phyloP scores from a whole-genome alignment of 2,329 filamentous ascomycete genomes.

The Colletotrichum siamense region DNA sequence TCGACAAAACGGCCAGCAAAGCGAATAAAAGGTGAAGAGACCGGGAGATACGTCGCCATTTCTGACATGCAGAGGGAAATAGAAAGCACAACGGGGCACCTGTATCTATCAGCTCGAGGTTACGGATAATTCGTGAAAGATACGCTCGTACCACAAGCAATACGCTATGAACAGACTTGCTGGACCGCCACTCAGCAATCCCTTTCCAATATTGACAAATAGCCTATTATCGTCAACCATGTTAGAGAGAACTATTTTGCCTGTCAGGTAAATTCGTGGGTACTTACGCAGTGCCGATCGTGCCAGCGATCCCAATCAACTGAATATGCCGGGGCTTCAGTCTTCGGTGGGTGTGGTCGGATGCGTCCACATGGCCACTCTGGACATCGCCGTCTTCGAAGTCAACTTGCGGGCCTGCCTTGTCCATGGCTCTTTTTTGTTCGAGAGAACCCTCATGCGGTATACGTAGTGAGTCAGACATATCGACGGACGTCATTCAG shows the following conservation, averaged over 20 bases:
- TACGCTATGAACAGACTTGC: background rate
- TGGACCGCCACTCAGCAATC: background rate
- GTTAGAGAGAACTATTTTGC: background rate
- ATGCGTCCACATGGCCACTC: background rate
- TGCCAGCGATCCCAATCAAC: background rate
- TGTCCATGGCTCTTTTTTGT: background rate
- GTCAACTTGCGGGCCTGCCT: background rate
- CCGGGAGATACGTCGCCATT: background rate
- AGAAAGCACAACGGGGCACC: background rate
- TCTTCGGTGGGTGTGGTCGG: background rate
- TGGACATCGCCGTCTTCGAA: background rate
- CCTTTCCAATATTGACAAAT: background rate
- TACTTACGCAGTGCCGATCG: background rate
- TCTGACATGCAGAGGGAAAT: background rate
- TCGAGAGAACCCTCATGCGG: background rate
- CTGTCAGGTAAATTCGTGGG: background rate
- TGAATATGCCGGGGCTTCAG: background rate
- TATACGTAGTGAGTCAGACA: background rate
- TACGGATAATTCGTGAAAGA: background rate
- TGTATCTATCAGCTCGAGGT: background rate
- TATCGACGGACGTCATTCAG: background rate
- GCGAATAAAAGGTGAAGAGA: background rate
- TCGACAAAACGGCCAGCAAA: background rate
- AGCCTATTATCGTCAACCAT: background rate
- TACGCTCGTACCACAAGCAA: background rate